Conservation (phyloP, 2,329 filamentous ascomycete genomes). For the Penicillium sp. region DNA sequence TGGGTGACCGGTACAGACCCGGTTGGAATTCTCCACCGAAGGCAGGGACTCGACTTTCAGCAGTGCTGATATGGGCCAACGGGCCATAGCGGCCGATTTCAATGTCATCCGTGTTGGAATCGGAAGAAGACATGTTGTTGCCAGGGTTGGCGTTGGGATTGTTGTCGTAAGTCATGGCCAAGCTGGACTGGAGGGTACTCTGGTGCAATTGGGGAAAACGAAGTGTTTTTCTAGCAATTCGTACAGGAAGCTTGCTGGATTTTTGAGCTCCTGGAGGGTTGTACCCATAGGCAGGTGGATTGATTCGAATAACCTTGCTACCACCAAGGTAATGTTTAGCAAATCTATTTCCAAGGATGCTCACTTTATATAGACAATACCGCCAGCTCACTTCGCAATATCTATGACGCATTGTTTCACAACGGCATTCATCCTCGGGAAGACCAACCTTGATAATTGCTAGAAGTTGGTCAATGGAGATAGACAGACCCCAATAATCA, state of each 20-base stretch:
- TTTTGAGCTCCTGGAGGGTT: neutral
- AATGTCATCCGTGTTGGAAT: conserved; percentile 6
- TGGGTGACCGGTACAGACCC: conserved; percentile 61
- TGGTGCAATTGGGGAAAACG: neutral
- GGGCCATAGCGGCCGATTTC: conserved; percentile 36
- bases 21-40: conserved; percentile 71
- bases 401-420: neutral
- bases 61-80: conserved; percentile 47
- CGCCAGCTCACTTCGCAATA: neutral
- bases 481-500: neutral
- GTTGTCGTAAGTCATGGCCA: neutral
- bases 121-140: conserved; percentile 2
- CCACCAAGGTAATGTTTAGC: neutral
- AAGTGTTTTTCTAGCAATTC: neutral
- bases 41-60: conserved; percentile 51
- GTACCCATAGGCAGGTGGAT: neutral
- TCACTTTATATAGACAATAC: neutral
- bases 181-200: neutral
- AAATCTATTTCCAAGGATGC: neutral
- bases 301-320: neutral
- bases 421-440: neutral
- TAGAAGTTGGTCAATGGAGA: neutral
- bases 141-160: conserved; percentile 1
- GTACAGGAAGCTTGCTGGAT: neutral
- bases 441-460: neutral